Evolutionary conservation across 2,329 filamentous ascomycete species (phyloP), one percentile per base, ranked within the genome.

Genomic region (Monosporascus sp.): DNA sequence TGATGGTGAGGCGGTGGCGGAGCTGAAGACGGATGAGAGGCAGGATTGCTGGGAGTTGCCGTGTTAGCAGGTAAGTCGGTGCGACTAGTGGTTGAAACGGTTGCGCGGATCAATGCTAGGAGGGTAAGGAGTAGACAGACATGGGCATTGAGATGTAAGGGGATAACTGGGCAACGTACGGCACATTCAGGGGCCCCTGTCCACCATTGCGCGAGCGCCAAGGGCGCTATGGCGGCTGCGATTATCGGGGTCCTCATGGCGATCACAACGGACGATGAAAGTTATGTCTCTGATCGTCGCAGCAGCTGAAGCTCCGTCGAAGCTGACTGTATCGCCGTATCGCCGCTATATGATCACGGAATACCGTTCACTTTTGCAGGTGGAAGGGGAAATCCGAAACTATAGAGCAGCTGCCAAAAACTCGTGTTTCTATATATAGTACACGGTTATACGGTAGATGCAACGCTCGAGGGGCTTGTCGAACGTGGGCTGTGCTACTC

Each of bases 141-240:
- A 37, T 48, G n/a, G 18, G 9, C 9, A 25, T 48, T 17, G 20
- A 27, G 20, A 49, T 17, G 38, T 3, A 11, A 15, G 8, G 37
- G 20, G 14, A 27, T 35, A 31, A 15, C 35, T 18, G 27, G 20
- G 6, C 5, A 20, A 70, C 72, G 61, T 63, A 75, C 73, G 56
- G 72, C 73, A 56, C 73, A 75, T 37, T 67, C 65, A 8, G 73
- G 72, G 2, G 72, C 72, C 17, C 69, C 73, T 51, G 55, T 55
- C 60, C 65, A 75, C 68, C 71, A 74, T 45, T 72, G 64, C 8
- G 68, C 68, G n/a, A 65, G 54, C 39, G 58, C 62, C 20, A 66
- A 52, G 24, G 63, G 64, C 20, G 60, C 63, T 49, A 71, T 48
- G 31, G 59, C 51, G 48, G 64, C 58, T 43, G 60, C 43, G 41